Conservation (phyloP, 768 basidiomycete genomes). For the Lactarius evosmus region DNA sequence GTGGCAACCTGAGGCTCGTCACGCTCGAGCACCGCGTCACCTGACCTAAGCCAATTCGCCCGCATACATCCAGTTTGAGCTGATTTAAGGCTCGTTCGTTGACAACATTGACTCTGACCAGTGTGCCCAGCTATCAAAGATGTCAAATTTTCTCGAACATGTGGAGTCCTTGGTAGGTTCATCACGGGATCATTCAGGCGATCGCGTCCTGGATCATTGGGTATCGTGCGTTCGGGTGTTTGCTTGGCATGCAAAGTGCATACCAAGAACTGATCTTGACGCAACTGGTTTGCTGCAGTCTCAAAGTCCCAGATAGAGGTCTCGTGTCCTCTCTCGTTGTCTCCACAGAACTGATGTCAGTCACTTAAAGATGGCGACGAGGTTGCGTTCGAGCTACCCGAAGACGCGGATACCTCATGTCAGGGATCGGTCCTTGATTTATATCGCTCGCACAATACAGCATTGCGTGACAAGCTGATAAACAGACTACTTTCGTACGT, state of each 20-base stretch:
- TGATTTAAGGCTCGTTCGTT: too few relatives aligned
- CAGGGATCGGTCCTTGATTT: slow-evolving; percentile 24
- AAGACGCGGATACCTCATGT: slow-evolving; percentile 19
- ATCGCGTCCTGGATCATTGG: slow-evolving; percentile 24
- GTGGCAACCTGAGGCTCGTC: neutral
- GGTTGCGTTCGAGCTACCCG: slow-evolving; percentile 13
- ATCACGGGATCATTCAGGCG: slow-evolving; percentile 18
- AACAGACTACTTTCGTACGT: slow-evolving; percentile 27
- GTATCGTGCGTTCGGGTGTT: slow-evolving; percentile 21
- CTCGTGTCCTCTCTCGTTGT: neutral
- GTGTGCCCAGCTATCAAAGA: slow-evolving; percentile 3
- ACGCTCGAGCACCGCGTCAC: neutral
- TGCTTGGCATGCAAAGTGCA: neutral
- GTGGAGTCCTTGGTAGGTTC: slow-evolving; percentile 21
- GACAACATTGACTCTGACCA: neutral
- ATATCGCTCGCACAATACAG: slow-evolving; percentile 13
- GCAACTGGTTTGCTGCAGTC: slow-evolving; percentile 1
- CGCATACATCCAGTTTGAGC: neutral
- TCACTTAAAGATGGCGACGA: slow-evolving; percentile 18
- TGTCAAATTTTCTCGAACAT: slow-evolving; percentile 23
- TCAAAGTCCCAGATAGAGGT: slow-evolving; percentile 19
- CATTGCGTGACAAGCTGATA: slow-evolving; percentile 14
- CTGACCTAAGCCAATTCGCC: neutral
- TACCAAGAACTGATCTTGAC: slow-evolving; percentile 8
- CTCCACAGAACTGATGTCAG: slow-evolving; percentile 3